phyloP scores from a whole-genome alignment of 1,139 yeast species.

The Candida tropicalis region DNA sequence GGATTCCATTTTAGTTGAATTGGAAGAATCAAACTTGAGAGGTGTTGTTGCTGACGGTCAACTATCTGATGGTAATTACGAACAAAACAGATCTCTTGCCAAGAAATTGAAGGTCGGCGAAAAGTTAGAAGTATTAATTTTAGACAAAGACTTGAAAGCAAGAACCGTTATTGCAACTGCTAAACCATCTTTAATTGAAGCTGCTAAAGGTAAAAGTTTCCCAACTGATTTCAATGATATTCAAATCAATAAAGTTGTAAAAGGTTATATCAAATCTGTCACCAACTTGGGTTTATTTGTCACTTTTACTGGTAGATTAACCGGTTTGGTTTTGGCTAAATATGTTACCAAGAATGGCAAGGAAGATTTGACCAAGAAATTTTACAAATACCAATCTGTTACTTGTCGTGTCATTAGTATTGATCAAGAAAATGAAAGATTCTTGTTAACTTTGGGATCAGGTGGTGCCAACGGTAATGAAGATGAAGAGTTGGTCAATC shows the following conservation, averaged over 20 bases:
- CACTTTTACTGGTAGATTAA: conserved; percentile 75
- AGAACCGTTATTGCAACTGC: conserved; percentile 63
- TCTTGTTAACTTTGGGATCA: conserved; percentile 59
- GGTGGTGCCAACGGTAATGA: conserved; percentile 22
- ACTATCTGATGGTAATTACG: conserved; percentile 72
- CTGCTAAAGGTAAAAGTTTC: conserved; percentile 54
- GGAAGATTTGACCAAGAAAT: conserved; percentile 59
- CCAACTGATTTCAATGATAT: conserved; percentile 67
- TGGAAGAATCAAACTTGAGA: conserved; percentile 55
- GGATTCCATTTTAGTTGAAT: conserved; percentile 69
- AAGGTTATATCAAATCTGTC: conserved; percentile 79
- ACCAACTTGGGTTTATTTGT: conserved; percentile 82
- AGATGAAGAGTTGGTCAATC: conserved; percentile 44
- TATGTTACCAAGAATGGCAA: conserved; percentile 61
- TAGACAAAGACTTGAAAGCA: conserved; percentile 67
- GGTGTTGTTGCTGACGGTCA: conserved; percentile 80
- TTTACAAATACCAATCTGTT: conserved; percentile 68
- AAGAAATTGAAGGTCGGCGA: conserved; percentile 66
- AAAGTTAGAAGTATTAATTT: conserved; percentile 58
- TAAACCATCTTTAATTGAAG: conserved; percentile 68
- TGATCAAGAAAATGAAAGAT: conserved; percentile 71
- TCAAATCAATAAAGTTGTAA: conserved; percentile 44
- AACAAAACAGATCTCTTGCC: conserved; percentile 65
- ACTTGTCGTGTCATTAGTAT: conserved; percentile 62
- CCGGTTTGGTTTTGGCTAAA: conserved; percentile 82